These are phyloP conservation scores for Mycena crocata DNA, from an alignment of 768 basidiomycete species.

Conservation along the genomic window DNA sequence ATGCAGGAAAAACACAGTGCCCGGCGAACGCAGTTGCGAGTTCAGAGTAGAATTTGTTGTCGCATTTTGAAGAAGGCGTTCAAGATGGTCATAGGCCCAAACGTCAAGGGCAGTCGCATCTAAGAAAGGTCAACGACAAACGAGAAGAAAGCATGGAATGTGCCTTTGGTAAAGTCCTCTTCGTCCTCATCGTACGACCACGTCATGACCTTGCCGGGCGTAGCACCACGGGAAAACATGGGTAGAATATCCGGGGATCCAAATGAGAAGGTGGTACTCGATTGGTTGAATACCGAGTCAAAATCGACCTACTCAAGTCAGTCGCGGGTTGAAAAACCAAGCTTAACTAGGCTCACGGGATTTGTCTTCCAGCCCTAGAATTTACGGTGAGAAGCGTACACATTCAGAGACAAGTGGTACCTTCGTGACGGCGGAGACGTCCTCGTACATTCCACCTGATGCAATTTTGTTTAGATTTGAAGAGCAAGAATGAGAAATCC, in stretches of 20 bases:
- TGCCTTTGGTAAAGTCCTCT: constrained; percentile 91
- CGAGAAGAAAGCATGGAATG: neutral
- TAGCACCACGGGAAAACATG: constrained; percentile 86
- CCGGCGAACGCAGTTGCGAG: constrained; percentile 62
- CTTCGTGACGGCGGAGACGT: constrained; percentile 89
- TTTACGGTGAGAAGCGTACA: constrained; percentile 18
- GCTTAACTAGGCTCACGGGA: constrained; percentile 61
- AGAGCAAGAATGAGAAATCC: constrained; percentile 24
- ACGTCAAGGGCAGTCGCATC: constrained; percentile 83
- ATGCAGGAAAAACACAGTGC: constrained; percentile 86
- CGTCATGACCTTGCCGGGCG: constrained; percentile 73
- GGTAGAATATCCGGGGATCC: constrained; percentile 91
- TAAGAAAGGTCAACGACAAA: constrained; percentile 35
- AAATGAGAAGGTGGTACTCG: constrained; percentile 81
- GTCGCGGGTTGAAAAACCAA: constrained; percentile 30
- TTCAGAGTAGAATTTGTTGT: constrained; percentile 62
- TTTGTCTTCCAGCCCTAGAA: constrained; percentile 87
- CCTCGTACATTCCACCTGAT: constrained; percentile 85
- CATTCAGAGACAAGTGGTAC: constrained; percentile 48
- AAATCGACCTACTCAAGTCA: constrained; percentile 70
- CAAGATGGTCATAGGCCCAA: constrained; percentile 84
- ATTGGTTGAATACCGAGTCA: constrained; percentile 90
- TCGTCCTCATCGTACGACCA: constrained; percentile 83
- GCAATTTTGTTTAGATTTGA: constrained; percentile 42
- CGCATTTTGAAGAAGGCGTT: constrained; percentile 70